Evolutionary conservation across 768 basidiomycete species (phyloP).

Genomic region (Phanerochaete sordida): DNA sequence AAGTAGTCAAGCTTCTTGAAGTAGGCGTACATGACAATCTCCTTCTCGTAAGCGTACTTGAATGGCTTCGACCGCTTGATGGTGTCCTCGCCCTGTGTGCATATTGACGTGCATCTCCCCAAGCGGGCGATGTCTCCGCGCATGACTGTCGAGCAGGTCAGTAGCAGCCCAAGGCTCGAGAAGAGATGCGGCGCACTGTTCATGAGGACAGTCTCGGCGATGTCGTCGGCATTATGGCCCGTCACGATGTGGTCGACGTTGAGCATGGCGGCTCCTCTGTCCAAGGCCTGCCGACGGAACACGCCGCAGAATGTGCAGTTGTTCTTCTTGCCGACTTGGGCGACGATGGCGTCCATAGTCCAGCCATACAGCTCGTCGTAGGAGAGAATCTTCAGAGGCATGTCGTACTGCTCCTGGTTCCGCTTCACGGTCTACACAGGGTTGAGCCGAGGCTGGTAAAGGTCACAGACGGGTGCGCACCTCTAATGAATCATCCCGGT

Average conservation of each 20-base stretch:
- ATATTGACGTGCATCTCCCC: constrained; percentile 90
- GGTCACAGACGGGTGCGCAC: constrained; percentile 41
- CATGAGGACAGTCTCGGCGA: constrained; percentile 98
- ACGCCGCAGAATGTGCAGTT: constrained; percentile 99
- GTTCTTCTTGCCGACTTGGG: constrained; percentile 94
- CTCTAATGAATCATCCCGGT: constrained; percentile 95
- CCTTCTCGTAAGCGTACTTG: constrained; percentile 99
- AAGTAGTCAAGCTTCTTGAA: constrained; percentile 99
- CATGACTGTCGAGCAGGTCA: constrained; percentile 62
- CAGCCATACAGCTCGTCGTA: constrained; percentile 98
- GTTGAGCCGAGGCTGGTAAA: no score
- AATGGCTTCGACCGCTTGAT: constrained; percentile 99
- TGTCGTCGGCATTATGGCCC: constrained; percentile 98
- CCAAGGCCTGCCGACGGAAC: constrained; percentile 93
- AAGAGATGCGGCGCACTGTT: constrained; percentile 66
- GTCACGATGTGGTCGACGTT: constrained; percentile 97
- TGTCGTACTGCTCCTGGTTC: constrained; percentile 91
- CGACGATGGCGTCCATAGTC: constrained; percentile 98
- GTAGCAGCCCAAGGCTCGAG: neutral
- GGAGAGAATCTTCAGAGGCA: constrained; percentile 93
- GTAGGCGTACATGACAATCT: constrained; percentile 99
- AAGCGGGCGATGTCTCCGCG: constrained; percentile 95
- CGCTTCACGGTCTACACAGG: constrained; percentile 85
- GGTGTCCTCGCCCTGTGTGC: constrained; percentile 94
- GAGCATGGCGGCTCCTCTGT: constrained; percentile 86